Evolutionary conservation across 345 rosid genomes (phyloP).

Genomic region (Schrenkiella parvula): DNA sequence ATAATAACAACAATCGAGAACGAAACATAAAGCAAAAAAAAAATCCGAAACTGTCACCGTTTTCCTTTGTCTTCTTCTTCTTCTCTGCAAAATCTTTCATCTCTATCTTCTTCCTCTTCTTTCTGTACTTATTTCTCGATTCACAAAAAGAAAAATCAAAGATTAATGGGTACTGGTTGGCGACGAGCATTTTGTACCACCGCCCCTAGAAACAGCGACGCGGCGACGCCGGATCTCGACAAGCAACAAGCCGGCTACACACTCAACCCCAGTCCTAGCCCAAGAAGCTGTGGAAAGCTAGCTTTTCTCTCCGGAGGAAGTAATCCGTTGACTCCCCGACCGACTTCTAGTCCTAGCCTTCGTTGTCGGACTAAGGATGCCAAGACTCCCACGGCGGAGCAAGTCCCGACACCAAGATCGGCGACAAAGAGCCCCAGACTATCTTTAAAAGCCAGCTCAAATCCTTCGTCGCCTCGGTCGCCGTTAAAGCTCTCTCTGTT

Average conservation of each 20-base stretch:
- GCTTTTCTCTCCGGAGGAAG: constrained; percentile 53
- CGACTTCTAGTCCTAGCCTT: constrained; percentile 40
- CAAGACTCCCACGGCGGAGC: constrained; percentile 21
- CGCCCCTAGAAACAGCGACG: constrained; percentile 54
- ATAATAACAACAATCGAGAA: constrained; percentile 7
- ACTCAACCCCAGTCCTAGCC: constrained; percentile 39
- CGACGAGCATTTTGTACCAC: constrained; percentile 94
- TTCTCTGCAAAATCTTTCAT: constrained; percentile 14
- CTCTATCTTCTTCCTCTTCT: not conserved
- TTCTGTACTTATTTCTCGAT: not conserved
- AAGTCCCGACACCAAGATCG: constrained; percentile 33
- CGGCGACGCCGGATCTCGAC: constrained; percentile 32
- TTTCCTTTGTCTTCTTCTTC: constrained; percentile 22
- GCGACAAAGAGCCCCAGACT: constrained; percentile 27
- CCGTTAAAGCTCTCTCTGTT: constrained; percentile 75
- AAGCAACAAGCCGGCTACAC: constrained; percentile 32
- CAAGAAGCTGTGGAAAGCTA: constrained; percentile 53
- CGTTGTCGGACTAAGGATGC: constrained; percentile 44
- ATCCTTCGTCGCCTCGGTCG: constrained; percentile 71
- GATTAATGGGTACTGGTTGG: constrained; percentile 86
- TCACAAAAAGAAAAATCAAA: not conserved
- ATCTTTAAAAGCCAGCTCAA: constrained; percentile 31
- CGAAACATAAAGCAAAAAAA: not conserved
- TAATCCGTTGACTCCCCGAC: constrained; percentile 68
- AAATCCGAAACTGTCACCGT: constrained; percentile 23